These are phyloP conservation scores for Annulohypoxylon bovei DNA, from an alignment of 495 filamentous ascomycete species.

Conservation along the genomic window DNA sequence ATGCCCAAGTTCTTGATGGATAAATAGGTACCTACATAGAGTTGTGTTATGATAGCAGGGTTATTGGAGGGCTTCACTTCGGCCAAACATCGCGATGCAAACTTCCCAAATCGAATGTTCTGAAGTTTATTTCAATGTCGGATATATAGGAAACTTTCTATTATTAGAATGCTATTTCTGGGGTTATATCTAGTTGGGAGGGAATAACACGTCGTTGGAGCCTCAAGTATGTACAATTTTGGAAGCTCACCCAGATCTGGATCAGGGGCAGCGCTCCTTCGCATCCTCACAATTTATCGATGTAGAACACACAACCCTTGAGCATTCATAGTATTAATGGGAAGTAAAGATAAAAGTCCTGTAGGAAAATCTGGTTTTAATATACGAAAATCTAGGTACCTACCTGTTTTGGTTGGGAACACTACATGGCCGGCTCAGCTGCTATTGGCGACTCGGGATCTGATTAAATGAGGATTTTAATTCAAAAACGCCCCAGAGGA, in stretches of 20 bases:
- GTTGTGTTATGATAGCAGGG: background rate
- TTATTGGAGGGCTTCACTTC: background rate
- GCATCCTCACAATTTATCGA: slow-evolving; percentile 4
- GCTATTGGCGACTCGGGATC: background rate
- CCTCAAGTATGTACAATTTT: background rate
- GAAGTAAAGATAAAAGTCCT: background rate
- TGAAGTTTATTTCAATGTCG: background rate
- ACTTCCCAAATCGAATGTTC: background rate
- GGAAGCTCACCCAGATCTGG: slow-evolving; percentile 6
- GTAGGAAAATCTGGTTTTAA: background rate
- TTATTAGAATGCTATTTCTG: background rate
- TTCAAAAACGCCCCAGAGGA: slow-evolving; percentile 2
- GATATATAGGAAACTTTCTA: background rate
- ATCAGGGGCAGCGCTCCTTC: slow-evolving; percentile 16
- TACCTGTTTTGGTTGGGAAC: slow-evolving; percentile 14
- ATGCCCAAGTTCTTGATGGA: no score
- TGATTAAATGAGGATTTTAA: slow-evolving; percentile 1
- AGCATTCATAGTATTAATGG: background rate
- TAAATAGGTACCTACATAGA: background rate
- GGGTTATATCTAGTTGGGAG: background rate
- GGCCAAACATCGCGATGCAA: background rate
- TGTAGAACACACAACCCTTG: background rate
- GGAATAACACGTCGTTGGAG: background rate
- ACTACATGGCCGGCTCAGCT: slow-evolving; percentile 1
- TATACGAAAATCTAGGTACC: background rate